Evolutionary conservation across 2,329 filamentous ascomycete species (phyloP).

Genomic region (Ophiostoma ulmi): DNA sequence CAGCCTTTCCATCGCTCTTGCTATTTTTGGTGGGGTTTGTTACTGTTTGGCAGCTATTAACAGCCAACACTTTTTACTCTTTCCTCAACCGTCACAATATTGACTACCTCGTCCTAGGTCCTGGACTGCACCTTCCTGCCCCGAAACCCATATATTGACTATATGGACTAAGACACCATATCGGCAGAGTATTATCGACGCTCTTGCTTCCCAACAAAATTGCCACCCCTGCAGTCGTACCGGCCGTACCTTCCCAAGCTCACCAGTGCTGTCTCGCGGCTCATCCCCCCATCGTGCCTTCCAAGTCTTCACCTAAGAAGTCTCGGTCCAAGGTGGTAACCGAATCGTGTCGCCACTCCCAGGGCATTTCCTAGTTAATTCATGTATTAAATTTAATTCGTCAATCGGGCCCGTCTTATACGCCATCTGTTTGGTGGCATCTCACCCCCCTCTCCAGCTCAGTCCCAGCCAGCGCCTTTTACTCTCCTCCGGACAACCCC

Average conservation of each 20-base stretch:
- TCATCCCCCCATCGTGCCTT: not conserved
- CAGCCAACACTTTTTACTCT: conserved; percentile 3
- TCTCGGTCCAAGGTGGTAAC: conserved; percentile 6
- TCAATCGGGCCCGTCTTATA: conserved; percentile 6
- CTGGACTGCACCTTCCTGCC: conserved; percentile 14
- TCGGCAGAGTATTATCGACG: not conserved
- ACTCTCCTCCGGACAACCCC: conserved; percentile 23
- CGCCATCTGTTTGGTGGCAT: conserved; percentile 7
- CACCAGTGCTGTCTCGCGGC: not conserved
- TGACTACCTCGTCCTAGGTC: not conserved
- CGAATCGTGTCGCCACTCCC: conserved; percentile 11
- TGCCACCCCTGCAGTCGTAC: not conserved
- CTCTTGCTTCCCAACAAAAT: conserved; percentile 13
- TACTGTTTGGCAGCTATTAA: not conserved
- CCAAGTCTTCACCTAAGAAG: not conserved
- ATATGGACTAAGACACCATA: not conserved
- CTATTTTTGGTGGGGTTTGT: not conserved
- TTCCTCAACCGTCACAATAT: not conserved
- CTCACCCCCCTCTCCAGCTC: not conserved
- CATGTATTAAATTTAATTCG: not conserved
- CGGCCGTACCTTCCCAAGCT: not conserved
- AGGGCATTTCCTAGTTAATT: not conserved
- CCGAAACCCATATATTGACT: not conserved
- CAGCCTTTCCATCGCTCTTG: conserved; percentile 4
- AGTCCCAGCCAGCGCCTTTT: not conserved